Base-by-base conservation (phyloP, 345 rosid genomes). In the Ricinus communis region DNA sequence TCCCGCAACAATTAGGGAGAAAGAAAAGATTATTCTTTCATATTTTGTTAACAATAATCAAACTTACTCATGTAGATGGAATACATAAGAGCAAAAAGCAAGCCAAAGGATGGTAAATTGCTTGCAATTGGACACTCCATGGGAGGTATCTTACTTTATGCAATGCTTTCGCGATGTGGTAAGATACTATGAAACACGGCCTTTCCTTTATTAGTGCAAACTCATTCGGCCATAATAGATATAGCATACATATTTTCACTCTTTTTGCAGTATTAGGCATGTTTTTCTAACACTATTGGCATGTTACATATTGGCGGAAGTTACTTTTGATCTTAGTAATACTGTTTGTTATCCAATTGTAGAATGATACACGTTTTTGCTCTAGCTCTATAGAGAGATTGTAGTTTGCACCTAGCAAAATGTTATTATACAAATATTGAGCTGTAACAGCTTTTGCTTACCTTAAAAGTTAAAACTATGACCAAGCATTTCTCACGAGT, bases 101-200 rank as follows among this genome's bases (percentile, higher is more conserved):
- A 82, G 62, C 90, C 91, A 43, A 82, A 71, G 76, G 95, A 89
- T 71, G 91, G 91, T 38, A 87, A 82, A 68, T 62, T 89, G 81
- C 79, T 86, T 65, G 91, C 95, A 67, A 76, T 89, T 73, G 95
- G 91, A 69, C 95, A 89, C 72, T 89, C 95, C 45, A 89, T 89
- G 95, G 95, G 91, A 74, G 95, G 95, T 33, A 89, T 89, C 81
- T 76, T 89, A 82, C 88, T 89, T 31, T 89, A 89, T 72, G 82
- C 91, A 24, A 84, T 72, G 86, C 71, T 85, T 55, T 84, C 95
- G 62, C 83, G 79, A 57, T 83, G 81, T 45, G 82, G 95, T 89
- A 81, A 80, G 87, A 76, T 75, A 57, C 53, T 53, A 45, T 76
- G 53, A 31, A 30, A 43, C 62, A 49, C 21, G 13, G 25, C 46